Percentiles rank a stretch among this genome's conserved stretches.
phyloP scores from a whole-genome alignment of 257 asterid species.

The Capsicum chinense region DNA sequence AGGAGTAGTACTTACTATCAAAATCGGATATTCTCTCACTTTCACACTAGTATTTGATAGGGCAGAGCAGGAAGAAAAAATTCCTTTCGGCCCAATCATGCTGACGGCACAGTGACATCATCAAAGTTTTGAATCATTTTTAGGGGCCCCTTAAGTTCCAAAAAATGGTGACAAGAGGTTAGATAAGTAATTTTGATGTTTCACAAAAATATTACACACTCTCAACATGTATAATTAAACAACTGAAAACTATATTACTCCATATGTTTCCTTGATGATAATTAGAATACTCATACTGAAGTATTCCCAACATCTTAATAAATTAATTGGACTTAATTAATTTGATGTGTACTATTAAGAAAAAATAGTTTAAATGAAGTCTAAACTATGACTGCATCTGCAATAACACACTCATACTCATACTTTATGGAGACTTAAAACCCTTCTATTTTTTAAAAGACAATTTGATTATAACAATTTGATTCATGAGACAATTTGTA shows the following conservation, averaged over 20 bases:
- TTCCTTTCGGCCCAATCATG: neutral
- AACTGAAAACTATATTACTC: neutral
- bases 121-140: neutral
- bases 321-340: neutral
- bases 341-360: neutral
- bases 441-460: too few relatives aligned
- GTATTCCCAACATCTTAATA: neutral
- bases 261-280: neutral
- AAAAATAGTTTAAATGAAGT: too few relatives aligned
- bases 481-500: too few relatives aligned
- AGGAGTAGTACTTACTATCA: too few relatives aligned
- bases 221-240: neutral
- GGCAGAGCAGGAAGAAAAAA: neutral
- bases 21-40: too few relatives aligned
- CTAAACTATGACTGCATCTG: too few relatives aligned
- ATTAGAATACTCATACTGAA: neutral
- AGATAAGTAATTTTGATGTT: conserved; percentile 4
- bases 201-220: neutral
- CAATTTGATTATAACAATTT: too few relatives aligned
- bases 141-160: conserved; percentile 10
- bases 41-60: too few relatives aligned
- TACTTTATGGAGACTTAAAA: too few relatives aligned
- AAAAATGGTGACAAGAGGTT: conserved; percentile 23
- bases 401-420: too few relatives aligned
- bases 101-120: neutral